Base-by-base conservation (phyloP, 257 asterid species). In the Orobanche coerulescens region DNA sequence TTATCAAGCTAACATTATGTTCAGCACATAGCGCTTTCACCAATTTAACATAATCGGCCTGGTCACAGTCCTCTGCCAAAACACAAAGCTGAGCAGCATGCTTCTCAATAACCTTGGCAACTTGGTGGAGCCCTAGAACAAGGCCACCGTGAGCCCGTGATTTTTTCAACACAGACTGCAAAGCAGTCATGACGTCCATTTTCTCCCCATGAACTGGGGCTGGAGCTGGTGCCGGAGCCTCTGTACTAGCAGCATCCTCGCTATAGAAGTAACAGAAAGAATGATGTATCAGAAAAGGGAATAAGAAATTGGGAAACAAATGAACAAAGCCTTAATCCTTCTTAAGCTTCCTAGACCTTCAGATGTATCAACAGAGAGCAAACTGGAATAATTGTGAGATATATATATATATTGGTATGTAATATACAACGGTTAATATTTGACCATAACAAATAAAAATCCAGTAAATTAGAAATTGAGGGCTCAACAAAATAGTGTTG, bases 21-120 rank as follows among this genome's bases (percentile, higher is more conserved):
- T 87, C 90, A 66, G 85, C 86, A 57, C 94, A 80, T 2, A 87
- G 83, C 0, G 83, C 88, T 66, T 87, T 87, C 64, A 87, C 94
- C 73, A 87, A 67, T 18, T 87, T 84, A 43, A 82, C 81, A 53
- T 87, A 87, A 50, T 84, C 90, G 1, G 77, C 73, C 56, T 84
- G 95, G 69, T 87, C 75, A 39, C 88, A 78, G 65, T 82, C 90
- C 84, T 81, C 88, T 0, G 90, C 86, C 75, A 86, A 59, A 25
- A 84, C 93, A 62, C 88, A 86, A 26, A 86, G 87, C 61, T 84
- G 87, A 2, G 83, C 93, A 15, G 83, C 77, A 57, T 84, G 87
- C 81, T 78, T 87, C 79, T 80, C 94, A 46, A 84, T 82, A 44
- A 79, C 79, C 78, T 84, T 80, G 16, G 85, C 93, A 49, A 79